Percentiles rank a stretch among this genome's conserved stretches.
Conservation (phyloP, 176 grass and related monocot genomes). For the Hsuehochloa calcarea region DNA sequence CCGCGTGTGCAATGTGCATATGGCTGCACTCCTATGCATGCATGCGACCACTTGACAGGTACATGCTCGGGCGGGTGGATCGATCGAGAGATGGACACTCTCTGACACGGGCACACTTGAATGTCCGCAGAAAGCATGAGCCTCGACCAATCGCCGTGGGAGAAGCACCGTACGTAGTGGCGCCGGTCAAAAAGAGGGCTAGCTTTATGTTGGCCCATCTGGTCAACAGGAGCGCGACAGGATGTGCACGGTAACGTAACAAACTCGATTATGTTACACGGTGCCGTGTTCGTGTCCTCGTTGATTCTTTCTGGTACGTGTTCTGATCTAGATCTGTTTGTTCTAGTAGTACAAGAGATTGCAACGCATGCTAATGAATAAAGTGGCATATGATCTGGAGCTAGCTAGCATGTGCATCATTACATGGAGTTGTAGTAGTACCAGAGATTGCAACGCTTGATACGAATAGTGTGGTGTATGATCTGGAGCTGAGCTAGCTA, state of each 20-base stretch:
- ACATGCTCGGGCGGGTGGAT: neutral
- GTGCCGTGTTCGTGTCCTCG: neutral
- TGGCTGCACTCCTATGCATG: neutral
- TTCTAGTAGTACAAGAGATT: too few species aligned
- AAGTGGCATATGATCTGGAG: too few species aligned
- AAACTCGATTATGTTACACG: neutral
- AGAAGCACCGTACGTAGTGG: neutral
- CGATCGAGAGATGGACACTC: neutral
- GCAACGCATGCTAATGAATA: too few species aligned
- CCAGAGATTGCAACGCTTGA: too few species aligned
- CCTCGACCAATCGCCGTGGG: slow-evolving; percentile 8
- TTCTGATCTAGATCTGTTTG: neutral
- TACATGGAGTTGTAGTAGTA: neutral
- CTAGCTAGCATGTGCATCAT: too few species aligned
- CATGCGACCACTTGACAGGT: neutral
- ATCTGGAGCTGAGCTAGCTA: too few species aligned
- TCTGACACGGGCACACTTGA: neutral
- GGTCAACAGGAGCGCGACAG: neutral
- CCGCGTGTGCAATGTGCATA: neutral
- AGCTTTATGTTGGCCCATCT: neutral
- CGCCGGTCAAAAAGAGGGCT: neutral
- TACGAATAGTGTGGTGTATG: too few species aligned
- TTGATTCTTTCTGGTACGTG: neutral
- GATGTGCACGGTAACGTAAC: neutral
- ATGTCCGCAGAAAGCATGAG: neutral